Evolutionary conservation across 768 basidiomycete species (phyloP).

Genomic region (Amanita subjunquillea): DNA sequence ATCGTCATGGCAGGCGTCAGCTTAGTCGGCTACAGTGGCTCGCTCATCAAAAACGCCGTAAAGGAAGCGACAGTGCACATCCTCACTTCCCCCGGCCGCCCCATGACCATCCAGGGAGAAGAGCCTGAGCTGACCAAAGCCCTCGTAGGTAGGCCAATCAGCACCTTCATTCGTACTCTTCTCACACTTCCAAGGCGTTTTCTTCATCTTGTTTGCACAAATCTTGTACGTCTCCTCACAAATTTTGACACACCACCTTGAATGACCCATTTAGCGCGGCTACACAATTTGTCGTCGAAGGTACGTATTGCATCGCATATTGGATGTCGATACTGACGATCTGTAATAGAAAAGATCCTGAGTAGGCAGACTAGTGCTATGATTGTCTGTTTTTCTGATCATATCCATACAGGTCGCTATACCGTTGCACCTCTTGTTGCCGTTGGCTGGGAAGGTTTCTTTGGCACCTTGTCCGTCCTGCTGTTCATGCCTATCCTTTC

Average conservation of each 20-base stretch:
- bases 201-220: constrained; percentile 90
- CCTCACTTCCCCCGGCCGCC: constrained; percentile 14
- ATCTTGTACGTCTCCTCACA: constrained; percentile 59
- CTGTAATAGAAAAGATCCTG: constrained; percentile 76
- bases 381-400: background rate
- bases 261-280: constrained; percentile 50
- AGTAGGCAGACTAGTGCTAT: constrained; percentile 18
- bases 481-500: constrained; percentile 75
- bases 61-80: constrained; percentile 26
- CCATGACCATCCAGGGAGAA: constrained; percentile 31
- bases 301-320: constrained; percentile 15
- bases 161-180: constrained; percentile 9
- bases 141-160: constrained; percentile 49
- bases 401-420: constrained; percentile 40
- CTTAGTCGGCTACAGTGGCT: constrained; percentile 83
- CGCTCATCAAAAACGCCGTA: constrained; percentile 68
- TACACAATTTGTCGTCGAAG: constrained; percentile 87
- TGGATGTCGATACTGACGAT: constrained; percentile 5
- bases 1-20: constrained; percentile 82
- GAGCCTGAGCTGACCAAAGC: constrained; percentile 59
- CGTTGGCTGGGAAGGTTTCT: constrained; percentile 91
- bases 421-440: constrained; percentile 83
- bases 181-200: constrained; percentile 47
- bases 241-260: constrained; percentile 11
- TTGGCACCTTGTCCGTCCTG: constrained; percentile 75